Percentiles rank a stretch among this genome's conserved stretches.
Evolutionary conservation across 176 grass and related monocot species (phyloP).

Genomic region (Microstegium vimineum): DNA sequence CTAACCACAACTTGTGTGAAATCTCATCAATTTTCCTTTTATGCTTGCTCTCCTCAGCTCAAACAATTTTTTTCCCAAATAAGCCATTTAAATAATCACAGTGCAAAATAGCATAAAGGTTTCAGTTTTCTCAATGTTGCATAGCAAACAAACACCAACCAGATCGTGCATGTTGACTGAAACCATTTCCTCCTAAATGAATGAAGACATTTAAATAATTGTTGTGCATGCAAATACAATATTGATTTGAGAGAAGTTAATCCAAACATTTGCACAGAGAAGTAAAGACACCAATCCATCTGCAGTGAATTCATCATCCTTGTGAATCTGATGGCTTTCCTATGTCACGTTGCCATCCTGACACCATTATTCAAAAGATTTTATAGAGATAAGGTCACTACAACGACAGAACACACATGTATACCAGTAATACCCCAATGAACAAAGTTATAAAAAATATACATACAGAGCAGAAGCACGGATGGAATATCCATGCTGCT

Average conservation of each 20-base stretch:
- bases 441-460: neutral
- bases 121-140: no score
- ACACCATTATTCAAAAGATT: neutral
- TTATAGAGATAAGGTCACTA: neutral
- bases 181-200: no score
- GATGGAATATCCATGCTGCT: no score
- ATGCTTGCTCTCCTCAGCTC: neutral
- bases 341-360: neutral
- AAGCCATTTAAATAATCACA: no score
- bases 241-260: neutral
- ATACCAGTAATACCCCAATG: neutral
- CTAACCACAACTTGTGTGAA: neutral
- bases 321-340: slow-evolving; percentile 16
- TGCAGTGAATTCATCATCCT: no score
- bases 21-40: neutral
- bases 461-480: neutral
- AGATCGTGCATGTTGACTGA: neutral
- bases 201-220: neutral
- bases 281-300: slow-evolving; percentile 25
- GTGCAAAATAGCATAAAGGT: no score
- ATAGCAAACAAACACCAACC: no score
- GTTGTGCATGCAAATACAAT: neutral
- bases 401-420: neutral
- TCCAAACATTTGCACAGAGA: neutral
- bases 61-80: neutral